A percentile compares a stretch with the other conserved stretches of the same genome.
Conservation (phyloP, 2,329 filamentous ascomycete genomes). For the Rugonectria rugulosa region DNA sequence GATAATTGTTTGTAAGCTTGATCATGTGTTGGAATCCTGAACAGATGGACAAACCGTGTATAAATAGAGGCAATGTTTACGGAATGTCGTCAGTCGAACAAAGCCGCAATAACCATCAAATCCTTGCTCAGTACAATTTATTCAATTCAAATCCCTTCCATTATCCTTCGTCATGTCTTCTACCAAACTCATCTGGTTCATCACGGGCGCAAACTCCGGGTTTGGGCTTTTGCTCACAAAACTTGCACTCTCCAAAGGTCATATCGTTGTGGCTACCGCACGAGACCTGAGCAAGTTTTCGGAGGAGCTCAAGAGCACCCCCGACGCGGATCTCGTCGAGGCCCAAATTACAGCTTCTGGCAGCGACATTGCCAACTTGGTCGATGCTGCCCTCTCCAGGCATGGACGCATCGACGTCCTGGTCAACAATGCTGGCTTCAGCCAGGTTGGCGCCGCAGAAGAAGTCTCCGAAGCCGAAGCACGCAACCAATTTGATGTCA, state of each 20-base stretch:
- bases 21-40: too few relatives aligned
- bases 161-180: too few relatives aligned
- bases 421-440: conserved; percentile 31
- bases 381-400: conserved; percentile 15
- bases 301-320: background rate
- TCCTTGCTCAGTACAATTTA: too few relatives aligned
- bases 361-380: background rate
- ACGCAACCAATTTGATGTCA: conserved; percentile 47
- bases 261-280: conserved; percentile 1
- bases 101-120: too few relatives aligned
- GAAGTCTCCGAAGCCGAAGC: conserved; percentile 9
- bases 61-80: too few relatives aligned
- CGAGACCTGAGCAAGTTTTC: background rate
- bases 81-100: too few relatives aligned
- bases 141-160: too few relatives aligned
- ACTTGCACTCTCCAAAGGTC: background rate
- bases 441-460: conserved; percentile 11
- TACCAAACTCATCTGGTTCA: conserved; percentile 9
- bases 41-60: too few relatives aligned
- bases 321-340: background rate
- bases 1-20: too few relatives aligned
- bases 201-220: conserved; percentile 4
- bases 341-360: background rate
- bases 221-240: conserved; percentile 4
- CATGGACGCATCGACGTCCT: conserved; percentile 32